Evolutionary conservation across 306 rosid species (phyloP).

Genomic region (Rosa rugosa): DNA sequence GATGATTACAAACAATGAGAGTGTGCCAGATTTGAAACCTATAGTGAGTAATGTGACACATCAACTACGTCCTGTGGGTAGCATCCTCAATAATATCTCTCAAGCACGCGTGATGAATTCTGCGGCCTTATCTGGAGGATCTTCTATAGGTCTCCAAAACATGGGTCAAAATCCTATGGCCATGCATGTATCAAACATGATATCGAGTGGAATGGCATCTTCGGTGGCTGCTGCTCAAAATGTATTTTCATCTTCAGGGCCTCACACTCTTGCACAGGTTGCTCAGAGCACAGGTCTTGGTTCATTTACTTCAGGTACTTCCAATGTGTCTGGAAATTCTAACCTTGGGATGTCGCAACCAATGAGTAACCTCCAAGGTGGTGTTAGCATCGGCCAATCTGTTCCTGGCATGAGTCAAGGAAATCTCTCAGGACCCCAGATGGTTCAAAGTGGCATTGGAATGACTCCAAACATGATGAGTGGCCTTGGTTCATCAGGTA

Average conservation of each 20-base stretch:
- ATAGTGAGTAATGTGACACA: conserved; percentile 57
- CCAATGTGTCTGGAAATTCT: conserved; percentile 71
- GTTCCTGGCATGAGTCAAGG: conserved; percentile 76
- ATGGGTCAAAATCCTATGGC: conserved; percentile 89
- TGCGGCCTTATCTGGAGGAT: conserved; percentile 75
- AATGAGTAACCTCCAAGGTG: conserved; percentile 69
- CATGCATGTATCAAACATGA: conserved; percentile 95
- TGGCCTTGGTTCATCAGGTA: conserved; percentile 72
- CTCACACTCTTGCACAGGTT: conserved; percentile 77
- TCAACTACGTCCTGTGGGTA: conserved; percentile 71
- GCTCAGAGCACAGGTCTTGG: conserved; percentile 64
- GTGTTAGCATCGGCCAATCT: conserved; percentile 79
- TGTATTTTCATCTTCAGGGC: conserved; percentile 73
- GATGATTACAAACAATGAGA: conserved; percentile 68
- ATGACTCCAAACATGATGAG: conserved; percentile 79
- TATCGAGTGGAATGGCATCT: conserved; percentile 95
- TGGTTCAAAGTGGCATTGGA: conserved; percentile 77
- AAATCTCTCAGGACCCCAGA: conserved; percentile 69
- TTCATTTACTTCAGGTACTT: conserved; percentile 63
- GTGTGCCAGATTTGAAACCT: conserved; percentile 76
- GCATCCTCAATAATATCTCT: conserved; percentile 82
- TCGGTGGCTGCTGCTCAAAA: conserved; percentile 79
- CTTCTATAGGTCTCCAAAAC: conserved; percentile 68
- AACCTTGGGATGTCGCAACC: conserved; percentile 83
- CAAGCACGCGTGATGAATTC: conserved; percentile 76